Conservation (phyloP, 352 stramenopile genomes). For the Thraustochytrium striatum region DNA sequence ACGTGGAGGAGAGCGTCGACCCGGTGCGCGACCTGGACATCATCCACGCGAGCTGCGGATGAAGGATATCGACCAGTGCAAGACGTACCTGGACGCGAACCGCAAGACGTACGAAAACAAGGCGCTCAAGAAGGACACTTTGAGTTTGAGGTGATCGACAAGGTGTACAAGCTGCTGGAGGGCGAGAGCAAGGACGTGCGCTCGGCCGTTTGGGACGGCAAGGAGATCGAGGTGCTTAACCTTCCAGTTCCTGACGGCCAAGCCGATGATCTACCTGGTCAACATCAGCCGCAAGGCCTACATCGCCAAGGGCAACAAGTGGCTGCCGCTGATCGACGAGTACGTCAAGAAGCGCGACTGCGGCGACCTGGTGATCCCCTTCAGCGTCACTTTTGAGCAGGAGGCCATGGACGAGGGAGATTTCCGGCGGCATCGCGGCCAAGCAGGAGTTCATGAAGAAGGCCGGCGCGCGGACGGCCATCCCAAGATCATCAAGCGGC, state of each 20-base stretch:
- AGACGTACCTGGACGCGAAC: constrained; percentile 68
- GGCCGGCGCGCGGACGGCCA: constrained; percentile 70
- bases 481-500: constrained; percentile 95
- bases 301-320: constrained; percentile 96
- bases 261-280: constrained; percentile 96
- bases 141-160: constrained; percentile 79
- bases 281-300: constrained; percentile 99
- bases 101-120: constrained; percentile 53
- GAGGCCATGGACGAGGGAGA: constrained; percentile 66
- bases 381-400: constrained; percentile 97
- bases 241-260: constrained; percentile 84
- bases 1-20: constrained; percentile 98
- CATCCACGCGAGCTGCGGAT: constrained; percentile 94
- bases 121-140: constrained; percentile 66
- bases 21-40: constrained; percentile 97
- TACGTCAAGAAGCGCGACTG: constrained; percentile 92
- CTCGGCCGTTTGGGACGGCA: constrained; percentile 77
- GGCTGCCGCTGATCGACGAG: constrained; percentile 92
- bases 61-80: constrained; percentile 90
- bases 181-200: constrained; percentile 75
- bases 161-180: constrained; percentile 73
- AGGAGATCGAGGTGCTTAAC: constrained; percentile 83
- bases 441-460: constrained; percentile 55
- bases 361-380: constrained; percentile 91
- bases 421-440: constrained; percentile 56